These are phyloP conservation scores for Fusarium compactum DNA, from an alignment of 2,329 filamentous ascomycete genomes.

Conservation along the genomic window DNA sequence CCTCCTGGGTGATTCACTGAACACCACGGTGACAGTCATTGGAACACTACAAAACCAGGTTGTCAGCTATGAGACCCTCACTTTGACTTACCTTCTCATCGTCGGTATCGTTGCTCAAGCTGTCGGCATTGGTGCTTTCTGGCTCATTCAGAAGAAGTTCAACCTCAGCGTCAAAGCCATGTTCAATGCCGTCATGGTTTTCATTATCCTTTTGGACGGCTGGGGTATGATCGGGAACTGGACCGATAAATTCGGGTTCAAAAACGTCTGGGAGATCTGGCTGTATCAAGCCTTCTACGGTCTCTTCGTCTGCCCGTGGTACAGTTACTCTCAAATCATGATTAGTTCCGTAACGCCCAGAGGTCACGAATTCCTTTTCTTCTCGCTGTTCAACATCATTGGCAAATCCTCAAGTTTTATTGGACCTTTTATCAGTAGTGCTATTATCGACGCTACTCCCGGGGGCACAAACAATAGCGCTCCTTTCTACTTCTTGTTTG, in stretches of 20 bases:
- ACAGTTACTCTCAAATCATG: slow-evolving; percentile 77
- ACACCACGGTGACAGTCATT: slow-evolving; percentile 77
- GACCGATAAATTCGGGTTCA: slow-evolving; percentile 59
- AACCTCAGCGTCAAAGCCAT: slow-evolving; percentile 73
- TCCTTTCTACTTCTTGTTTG: slow-evolving; percentile 76
- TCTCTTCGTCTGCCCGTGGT: slow-evolving; percentile 76
- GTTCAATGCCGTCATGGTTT: slow-evolving; percentile 73
- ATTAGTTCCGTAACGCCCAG: slow-evolving; percentile 76
- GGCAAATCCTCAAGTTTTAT: slow-evolving; percentile 77
- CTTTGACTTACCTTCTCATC: slow-evolving; percentile 74
- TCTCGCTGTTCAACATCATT: slow-evolving; percentile 75
- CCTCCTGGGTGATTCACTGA: slow-evolving; percentile 75
- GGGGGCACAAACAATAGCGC: slow-evolving; percentile 67
- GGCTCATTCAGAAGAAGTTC: slow-evolving; percentile 70
- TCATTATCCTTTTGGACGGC: slow-evolving; percentile 69
- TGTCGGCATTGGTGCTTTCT: slow-evolving; percentile 72
- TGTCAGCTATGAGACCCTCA: slow-evolving; percentile 73
- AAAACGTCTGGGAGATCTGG: slow-evolving; percentile 61
- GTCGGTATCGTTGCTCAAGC: slow-evolving; percentile 74
- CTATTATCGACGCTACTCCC: slow-evolving; percentile 73
- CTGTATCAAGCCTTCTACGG: slow-evolving; percentile 69
- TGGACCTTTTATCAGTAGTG: slow-evolving; percentile 74
- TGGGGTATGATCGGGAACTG: slow-evolving; percentile 63
- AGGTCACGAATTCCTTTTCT: slow-evolving; percentile 78
- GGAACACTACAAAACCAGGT: slow-evolving; percentile 73